Base-by-base conservation (phyloP, 2,329 filamentous ascomycete species). In the Trichoderma simmonsii region DNA sequence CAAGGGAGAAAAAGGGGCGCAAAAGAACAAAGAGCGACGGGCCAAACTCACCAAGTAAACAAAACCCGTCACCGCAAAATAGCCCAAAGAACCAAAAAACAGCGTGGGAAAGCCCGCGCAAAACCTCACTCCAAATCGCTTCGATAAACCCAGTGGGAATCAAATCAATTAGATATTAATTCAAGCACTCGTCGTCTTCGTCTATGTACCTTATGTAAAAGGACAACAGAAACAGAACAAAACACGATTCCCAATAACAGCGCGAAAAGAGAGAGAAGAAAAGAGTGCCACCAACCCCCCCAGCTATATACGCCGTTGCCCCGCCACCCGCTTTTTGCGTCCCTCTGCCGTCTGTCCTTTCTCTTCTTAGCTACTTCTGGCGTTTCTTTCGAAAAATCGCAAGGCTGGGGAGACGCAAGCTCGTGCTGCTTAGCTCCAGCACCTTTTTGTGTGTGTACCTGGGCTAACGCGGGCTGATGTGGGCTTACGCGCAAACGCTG, bases 261-360 rank as follows among this genome's bases (percentile, higher is more conserved):
- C 54, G 28, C 57, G 39, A 30, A 60, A 59, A 34, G 39, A 12
- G 28, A 43, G 18, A 4, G 15, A 43, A 18, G 15, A n/a, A 43
- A 43, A 43, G 15, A n/a, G 39, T 43, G 7, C 18, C 39, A 18
- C 39, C 39, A n/a, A 15, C 66, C 21, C 54, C 36, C 57, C 57
- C 36, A 72, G 67, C 73, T 73, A 79, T 83, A 83, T 83, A 83
- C 73, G 64, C 77, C 77, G 84, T 85, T 86, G 84, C 83, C 84
- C 84, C 81, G 84, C 84, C 84, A 86, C 83, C 81, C 71, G 73
- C 72, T 78, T 81, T 80, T 78, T 75, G 39, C n/a, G n/a, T 39
- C 21, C 28, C 24, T 26, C 30, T 61, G 6, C 15, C 21, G 6
- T 57, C 14, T 11, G 9, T 30, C 26, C 8, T 8, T 28, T 3